Percentiles rank a stretch among this genome's conserved stretches.
Conservation (phyloP, 1,139 yeast genomes). For the Yamadazyma triangularis region DNA sequence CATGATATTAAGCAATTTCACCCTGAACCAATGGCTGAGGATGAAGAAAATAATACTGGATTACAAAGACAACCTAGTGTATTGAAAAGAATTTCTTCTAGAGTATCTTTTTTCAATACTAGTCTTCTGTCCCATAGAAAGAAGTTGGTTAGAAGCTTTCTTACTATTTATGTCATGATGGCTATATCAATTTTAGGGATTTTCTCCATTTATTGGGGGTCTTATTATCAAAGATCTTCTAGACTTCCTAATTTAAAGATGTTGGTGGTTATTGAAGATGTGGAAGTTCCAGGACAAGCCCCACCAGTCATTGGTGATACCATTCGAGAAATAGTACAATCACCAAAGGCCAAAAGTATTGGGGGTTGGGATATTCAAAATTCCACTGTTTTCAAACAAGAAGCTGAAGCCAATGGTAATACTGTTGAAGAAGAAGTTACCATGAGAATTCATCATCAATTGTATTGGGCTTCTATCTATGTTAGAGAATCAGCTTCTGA, state of each 20-base stretch:
- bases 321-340: conserved; percentile 15
- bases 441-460: conserved; percentile 39
- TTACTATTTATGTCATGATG: conserved; percentile 21
- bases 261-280: conserved; percentile 41
- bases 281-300: conserved; percentile 20
- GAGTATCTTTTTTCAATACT: conserved; percentile 25
- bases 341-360: conserved; percentile 14
- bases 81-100: conserved; percentile 10
- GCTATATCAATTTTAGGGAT: conserved; percentile 25
- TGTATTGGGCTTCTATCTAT: conserved; percentile 41
- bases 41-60: not conserved
- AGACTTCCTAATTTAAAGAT: conserved; percentile 30
- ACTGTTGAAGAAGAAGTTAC: conserved; percentile 27
- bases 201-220: conserved; percentile 44
- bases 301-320: conserved; percentile 30
- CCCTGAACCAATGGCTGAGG: conserved; percentile 3
- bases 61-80: conserved; percentile 9
- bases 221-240: conserved; percentile 24
- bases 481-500: conserved; percentile 37
- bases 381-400: conserved; percentile 20
- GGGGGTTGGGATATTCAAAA: conserved; percentile 40
- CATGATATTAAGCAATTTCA: conserved; percentile 6
- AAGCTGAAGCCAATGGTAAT: conserved; percentile 28
- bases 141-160: conserved; percentile 13
- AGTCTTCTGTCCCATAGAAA: conserved; percentile 18